Percentiles rank a stretch among this genome's conserved stretches.
phyloP scores from a whole-genome alignment of 306 rosid species.

The Malus asiatica region DNA sequence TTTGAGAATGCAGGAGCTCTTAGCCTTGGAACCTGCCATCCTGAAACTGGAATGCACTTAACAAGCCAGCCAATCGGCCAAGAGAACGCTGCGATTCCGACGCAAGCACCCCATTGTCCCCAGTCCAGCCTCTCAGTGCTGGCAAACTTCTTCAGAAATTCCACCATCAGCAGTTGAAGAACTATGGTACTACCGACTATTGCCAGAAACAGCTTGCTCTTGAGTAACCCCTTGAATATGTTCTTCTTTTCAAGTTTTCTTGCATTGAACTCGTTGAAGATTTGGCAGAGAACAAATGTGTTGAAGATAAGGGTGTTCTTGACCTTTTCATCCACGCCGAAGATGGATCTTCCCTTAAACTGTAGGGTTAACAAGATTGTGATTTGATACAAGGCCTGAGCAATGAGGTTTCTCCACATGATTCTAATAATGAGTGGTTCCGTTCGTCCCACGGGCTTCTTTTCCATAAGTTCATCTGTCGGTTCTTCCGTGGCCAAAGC shows the following conservation, averaged over 20 bases:
- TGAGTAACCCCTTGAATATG: slow-evolving; percentile 28
- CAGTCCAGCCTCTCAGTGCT: slow-evolving; percentile 29
- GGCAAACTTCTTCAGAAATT: slow-evolving; percentile 29
- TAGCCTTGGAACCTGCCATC: background rate
- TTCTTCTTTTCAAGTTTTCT: slow-evolving; percentile 35
- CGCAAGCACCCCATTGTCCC: slow-evolving; percentile 32
- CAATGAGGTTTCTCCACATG: slow-evolving; percentile 36
- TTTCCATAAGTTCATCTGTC: slow-evolving; percentile 19
- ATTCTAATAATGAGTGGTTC: slow-evolving; percentile 31
- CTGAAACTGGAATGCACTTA: slow-evolving; percentile 26
- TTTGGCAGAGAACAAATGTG: slow-evolving; percentile 29
- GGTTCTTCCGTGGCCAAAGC: slow-evolving; percentile 37
- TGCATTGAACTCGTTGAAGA: slow-evolving; percentile 36
- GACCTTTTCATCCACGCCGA: slow-evolving; percentile 16
- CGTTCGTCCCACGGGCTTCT: slow-evolving; percentile 22
- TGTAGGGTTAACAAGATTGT: slow-evolving; percentile 18
- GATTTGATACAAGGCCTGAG: slow-evolving; percentile 26
- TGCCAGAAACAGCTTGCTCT: slow-evolving; percentile 27
- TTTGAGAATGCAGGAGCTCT: background rate
- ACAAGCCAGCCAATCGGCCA: slow-evolving; percentile 34
- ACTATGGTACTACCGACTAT: slow-evolving; percentile 18
- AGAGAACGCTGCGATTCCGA: slow-evolving; percentile 19
- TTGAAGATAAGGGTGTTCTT: slow-evolving; percentile 34
- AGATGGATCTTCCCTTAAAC: slow-evolving; percentile 20
- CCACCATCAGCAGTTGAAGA: slow-evolving; percentile 35